A percentile compares a stretch with the other conserved stretches of the same genome.
phyloP scores from a whole-genome alignment of 2,329 filamentous ascomycete species.

The Calonectria honghensis region DNA sequence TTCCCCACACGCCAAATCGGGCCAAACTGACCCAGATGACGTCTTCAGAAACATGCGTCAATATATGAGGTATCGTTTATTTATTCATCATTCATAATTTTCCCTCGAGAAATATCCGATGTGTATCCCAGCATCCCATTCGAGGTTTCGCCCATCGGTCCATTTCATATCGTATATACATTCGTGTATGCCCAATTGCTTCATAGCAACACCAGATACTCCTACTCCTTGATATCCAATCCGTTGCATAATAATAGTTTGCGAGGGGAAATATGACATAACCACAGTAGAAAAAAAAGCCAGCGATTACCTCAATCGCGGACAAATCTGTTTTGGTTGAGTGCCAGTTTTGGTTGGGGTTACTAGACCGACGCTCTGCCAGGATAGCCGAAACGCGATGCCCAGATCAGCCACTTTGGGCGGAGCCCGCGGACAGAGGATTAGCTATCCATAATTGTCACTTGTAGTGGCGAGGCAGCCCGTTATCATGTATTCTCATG shows the following conservation, averaged over 20 bases:
- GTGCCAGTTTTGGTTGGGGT: constrained; percentile 2
- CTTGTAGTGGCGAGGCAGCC: not conserved
- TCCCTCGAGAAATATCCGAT: not conserved
- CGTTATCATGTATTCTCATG: not conserved
- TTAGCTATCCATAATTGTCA: not conserved
- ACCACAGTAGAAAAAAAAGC: not conserved
- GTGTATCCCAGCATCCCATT: not conserved
- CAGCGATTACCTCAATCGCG: not conserved
- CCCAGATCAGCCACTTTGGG: not conserved
- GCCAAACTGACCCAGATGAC: not conserved
- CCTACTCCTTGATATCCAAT: constrained; percentile 8
- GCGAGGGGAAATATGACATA: not conserved
- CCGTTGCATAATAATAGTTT: constrained; percentile 7
- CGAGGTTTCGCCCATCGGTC: not conserved
- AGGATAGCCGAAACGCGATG: constrained; percentile 6
- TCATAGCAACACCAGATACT: not conserved
- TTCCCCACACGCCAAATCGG: constrained; percentile 1
- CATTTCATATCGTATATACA: constrained; percentile 8
- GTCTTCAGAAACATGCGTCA: not conserved
- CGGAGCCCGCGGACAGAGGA: not conserved
- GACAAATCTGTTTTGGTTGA: constrained; percentile 13
- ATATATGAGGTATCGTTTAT: constrained; percentile 6
- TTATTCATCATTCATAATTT: constrained; percentile 24
- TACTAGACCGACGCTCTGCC: not conserved
- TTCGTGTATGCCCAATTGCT: not conserved